Conservation (phyloP, 164 flowering plant genomes). For the grape (Vitis vinifera) region ASM3070453v1 NC_081814.1:11774001-11774500, state of each 20-base stretch:
- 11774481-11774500: too few relatives aligned
- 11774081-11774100: slow-evolving; percentile 69
- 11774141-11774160: slow-evolving; percentile 79
- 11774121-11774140: slow-evolving; percentile 76
- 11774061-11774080: slow-evolving; percentile 47
- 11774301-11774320: too few relatives aligned
- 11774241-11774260: neutral
- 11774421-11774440: too few relatives aligned
- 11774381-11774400: too few relatives aligned
- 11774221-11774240: neutral
- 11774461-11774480: too few relatives aligned
- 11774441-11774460: too few relatives aligned
- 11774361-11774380: too few relatives aligned
- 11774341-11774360: too few relatives aligned
- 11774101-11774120: slow-evolving; percentile 69
- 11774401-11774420: too few relatives aligned
- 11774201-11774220: slow-evolving; percentile 34
- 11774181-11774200: slow-evolving; percentile 43
- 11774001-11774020: slow-evolving; percentile 67
- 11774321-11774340: too few relatives aligned
- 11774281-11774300: slow-evolving; percentile 8
- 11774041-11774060: slow-evolving; percentile 54
- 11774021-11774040: slow-evolving; percentile 34
- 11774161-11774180: slow-evolving; percentile 80
- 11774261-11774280: slow-evolving; percentile 3